Percentiles rank a stretch among this genome's conserved stretches.
phyloP scores from a whole-genome alignment of 371 early-diverging fungal genomes.

The Amoeboaphelidium protococcarum region DNA sequence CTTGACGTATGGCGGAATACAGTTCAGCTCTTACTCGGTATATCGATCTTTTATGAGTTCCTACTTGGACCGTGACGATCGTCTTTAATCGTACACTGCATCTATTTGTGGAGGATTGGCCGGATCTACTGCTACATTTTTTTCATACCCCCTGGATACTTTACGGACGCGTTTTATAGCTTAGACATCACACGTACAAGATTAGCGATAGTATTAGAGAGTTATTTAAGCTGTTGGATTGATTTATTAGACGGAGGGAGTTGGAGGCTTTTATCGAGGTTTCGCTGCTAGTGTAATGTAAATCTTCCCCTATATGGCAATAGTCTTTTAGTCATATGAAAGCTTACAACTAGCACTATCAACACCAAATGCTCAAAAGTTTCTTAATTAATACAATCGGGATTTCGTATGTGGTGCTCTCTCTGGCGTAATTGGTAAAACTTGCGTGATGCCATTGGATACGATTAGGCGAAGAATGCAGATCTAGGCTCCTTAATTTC shows the following conservation, averaged over 20 bases:
- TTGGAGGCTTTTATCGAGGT: slow-evolving; percentile 62
- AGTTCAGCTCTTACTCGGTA: slow-evolving; percentile 47
- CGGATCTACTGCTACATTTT: slow-evolving; percentile 42
- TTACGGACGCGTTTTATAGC: slow-evolving; percentile 69
- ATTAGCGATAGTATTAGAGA: slow-evolving; percentile 32
- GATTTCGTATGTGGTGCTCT: slow-evolving; percentile 53
- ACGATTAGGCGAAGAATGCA: slow-evolving; percentile 29
- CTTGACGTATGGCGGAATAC: slow-evolving; percentile 56
- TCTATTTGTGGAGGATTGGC: slow-evolving; percentile 35
- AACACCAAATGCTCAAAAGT: too few relatives aligned
- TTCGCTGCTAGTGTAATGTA: slow-evolving; percentile 49
- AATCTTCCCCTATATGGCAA: slow-evolving; percentile 45
- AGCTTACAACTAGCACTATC: background rate
- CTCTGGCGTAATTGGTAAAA: slow-evolving; percentile 55
- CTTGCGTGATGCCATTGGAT: slow-evolving; percentile 70
- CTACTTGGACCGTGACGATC: background rate
- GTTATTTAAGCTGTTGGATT: slow-evolving; percentile 26
- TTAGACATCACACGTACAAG: slow-evolving; percentile 20
- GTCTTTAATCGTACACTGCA: too few relatives aligned
- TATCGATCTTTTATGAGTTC: slow-evolving; percentile 13
- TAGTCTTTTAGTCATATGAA: slow-evolving; percentile 8
- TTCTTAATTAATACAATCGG: slow-evolving; percentile 7
- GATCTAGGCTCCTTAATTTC: slow-evolving; percentile 54
- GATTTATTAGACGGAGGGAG: slow-evolving; percentile 40
- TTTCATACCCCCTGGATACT: slow-evolving; percentile 77